Conservation (phyloP, 78 protist genomes). For the Dictyostelium firmibasis region DNA sequence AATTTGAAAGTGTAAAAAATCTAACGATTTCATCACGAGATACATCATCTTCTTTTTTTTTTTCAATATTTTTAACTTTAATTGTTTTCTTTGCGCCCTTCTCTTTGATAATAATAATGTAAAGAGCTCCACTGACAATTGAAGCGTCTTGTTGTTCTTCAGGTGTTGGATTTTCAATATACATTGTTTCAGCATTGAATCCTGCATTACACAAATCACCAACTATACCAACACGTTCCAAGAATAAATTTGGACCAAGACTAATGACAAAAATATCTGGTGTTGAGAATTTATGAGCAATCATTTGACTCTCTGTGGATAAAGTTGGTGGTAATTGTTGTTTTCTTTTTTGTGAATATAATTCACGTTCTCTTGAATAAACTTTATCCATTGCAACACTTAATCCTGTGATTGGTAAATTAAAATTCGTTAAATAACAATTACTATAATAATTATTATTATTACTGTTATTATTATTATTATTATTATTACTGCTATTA, state of each 20-base stretch:
- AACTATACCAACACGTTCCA: constrained; percentile 26
- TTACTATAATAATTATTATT: neutral
- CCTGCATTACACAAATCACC: constrained; percentile 44
- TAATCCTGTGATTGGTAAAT: constrained; percentile 39
- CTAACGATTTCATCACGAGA: constrained; percentile 72
- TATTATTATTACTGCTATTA: too few relatives aligned
- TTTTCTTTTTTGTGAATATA: neutral
- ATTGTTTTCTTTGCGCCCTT: constrained; percentile 47
- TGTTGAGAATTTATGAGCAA: neutral
- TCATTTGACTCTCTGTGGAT: neutral
- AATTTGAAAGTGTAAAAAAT: constrained; percentile 6
- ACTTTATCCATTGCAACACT: constrained; percentile 60
- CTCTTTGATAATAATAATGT: constrained; percentile 19
- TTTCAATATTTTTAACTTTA: constrained; percentile 63
- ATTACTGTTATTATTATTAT: neutral
- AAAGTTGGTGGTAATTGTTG: constrained; percentile 2
- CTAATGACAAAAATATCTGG: constrained; percentile 53
- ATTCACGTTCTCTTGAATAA: constrained; percentile 23
- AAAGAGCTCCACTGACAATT: constrained; percentile 19
- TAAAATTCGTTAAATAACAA: neutral
- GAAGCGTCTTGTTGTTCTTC: constrained; percentile 63
- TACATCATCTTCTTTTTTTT: constrained; percentile 55
- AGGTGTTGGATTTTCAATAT: constrained; percentile 30
- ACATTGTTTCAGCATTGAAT: constrained; percentile 49
- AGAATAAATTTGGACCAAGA: constrained; percentile 43